phyloP scores from a whole-genome alignment of 805 yeast species.

The Cyberlindnera mycetangii region DNA sequence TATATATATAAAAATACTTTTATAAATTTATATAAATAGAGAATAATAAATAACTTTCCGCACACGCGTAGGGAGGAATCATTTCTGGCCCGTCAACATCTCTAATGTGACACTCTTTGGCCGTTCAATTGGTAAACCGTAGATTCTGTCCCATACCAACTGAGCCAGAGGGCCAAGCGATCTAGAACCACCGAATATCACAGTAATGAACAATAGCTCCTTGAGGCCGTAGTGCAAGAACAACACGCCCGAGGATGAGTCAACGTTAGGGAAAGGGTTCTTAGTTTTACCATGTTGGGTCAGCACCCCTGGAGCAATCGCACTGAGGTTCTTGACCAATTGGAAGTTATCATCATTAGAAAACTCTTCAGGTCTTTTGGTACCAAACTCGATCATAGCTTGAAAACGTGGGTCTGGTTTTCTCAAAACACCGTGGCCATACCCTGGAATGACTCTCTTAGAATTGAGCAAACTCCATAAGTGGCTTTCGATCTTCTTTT shows the following conservation, averaged over 20 bases:
- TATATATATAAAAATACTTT: neutral
- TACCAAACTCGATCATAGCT: slow-evolving; percentile 70
- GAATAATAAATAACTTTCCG: too few species aligned
- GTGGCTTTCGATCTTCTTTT: slow-evolving; percentile 57
- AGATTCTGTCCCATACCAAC: slow-evolving; percentile 72
- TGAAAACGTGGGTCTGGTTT: slow-evolving; percentile 79
- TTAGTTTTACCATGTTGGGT: slow-evolving; percentile 79
- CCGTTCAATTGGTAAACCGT: slow-evolving; percentile 79
- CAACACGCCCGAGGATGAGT: slow-evolving; percentile 73
- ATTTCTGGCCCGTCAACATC: slow-evolving; percentile 9
- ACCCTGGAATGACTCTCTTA: slow-evolving; percentile 82
- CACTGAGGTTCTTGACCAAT: slow-evolving; percentile 62
- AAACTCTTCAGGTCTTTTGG: slow-evolving; percentile 49
- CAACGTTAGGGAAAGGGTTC: slow-evolving; percentile 86
- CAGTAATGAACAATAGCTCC: slow-evolving; percentile 74
- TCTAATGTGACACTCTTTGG: slow-evolving; percentile 43
- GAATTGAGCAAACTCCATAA: slow-evolving; percentile 69
- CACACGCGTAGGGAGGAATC: neutral
- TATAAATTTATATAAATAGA: neutral
- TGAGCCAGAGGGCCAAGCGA: slow-evolving; percentile 78
- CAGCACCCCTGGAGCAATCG: slow-evolving; percentile 72
- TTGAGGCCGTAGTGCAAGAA: slow-evolving; percentile 78
- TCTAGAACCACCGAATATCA: slow-evolving; percentile 78
- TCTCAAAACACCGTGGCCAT: slow-evolving; percentile 85
- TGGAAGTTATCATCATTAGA: slow-evolving; percentile 61